Conservation (phyloP, 192 early-diverging fungal species). For the Entomortierella lignicola region DNA sequence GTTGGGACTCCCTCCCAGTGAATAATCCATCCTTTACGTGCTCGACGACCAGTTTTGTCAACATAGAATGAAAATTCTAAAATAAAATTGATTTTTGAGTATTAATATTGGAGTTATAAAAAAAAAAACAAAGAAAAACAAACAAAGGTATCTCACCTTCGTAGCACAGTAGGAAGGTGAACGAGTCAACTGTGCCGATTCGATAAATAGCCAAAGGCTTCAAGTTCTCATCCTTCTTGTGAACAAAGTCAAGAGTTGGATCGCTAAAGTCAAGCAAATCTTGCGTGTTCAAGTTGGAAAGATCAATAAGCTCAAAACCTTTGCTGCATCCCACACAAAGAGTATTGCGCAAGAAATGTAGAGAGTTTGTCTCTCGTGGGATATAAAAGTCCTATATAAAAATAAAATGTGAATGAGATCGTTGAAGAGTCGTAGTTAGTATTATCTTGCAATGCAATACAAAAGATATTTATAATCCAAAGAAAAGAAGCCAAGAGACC, state of each 20-base stretch:
- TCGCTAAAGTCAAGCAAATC: conserved; percentile 89
- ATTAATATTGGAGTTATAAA: background rate
- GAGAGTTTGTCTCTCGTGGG: conserved; percentile 86
- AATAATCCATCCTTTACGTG: conserved; percentile 82
- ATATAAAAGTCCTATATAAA: conserved; percentile 97
- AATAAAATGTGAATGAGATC: no score
- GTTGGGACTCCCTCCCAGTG: conserved; percentile 89
- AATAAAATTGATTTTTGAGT: background rate
- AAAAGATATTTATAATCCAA: no score
- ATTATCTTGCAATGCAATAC: no score
- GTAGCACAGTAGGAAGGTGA: conserved; percentile 87
- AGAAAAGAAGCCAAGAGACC: no score
- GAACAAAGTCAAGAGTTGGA: conserved; percentile 81
- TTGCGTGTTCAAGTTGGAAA: conserved; percentile 86
- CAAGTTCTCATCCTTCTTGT: conserved; percentile 75
- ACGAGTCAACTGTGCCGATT: conserved; percentile 71
- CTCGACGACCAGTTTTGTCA: conserved; percentile 84
- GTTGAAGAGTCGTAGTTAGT: no score
- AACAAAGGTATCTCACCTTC: conserved; percentile 73
- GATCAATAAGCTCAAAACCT: conserved; percentile 94
- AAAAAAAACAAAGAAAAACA: background rate
- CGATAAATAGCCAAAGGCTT: conserved; percentile 88
- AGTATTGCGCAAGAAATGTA: conserved; percentile 87
- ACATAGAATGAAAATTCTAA: conserved; percentile 94
- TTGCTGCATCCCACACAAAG: conserved; percentile 91